Percentiles rank a stretch among this genome's conserved stretches.
These are phyloP conservation scores for Candida argentea DNA, from an alignment of 805 yeast genomes.

Conservation along the genomic window DNA sequence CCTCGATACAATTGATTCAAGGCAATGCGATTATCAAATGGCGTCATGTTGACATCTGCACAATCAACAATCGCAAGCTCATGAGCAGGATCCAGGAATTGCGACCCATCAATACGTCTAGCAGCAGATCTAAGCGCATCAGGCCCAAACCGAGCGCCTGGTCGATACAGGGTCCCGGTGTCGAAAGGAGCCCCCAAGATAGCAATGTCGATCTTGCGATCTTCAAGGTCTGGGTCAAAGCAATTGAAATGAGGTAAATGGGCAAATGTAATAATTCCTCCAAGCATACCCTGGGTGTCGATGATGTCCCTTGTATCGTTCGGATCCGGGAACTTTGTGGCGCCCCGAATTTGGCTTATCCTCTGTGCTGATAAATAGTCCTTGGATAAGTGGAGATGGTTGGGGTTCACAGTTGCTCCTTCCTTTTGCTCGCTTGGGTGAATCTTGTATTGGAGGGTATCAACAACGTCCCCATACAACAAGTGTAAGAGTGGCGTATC, in stretches of 20 bases:
- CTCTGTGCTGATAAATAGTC: conserved; percentile 3
- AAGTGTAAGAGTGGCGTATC: too few species aligned
- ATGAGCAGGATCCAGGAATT: conserved; percentile 21
- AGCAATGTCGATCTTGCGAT: conserved; percentile 35
- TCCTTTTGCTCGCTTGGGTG: conserved; percentile 4
- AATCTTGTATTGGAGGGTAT: conserved; percentile 5
- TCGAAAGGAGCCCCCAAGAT: conserved; percentile 53
- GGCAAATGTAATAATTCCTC: conserved; percentile 48
- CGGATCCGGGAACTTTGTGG: background rate
- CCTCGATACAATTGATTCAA: conserved; percentile 53
- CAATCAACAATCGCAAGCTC: conserved; percentile 41
- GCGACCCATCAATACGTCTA: conserved; percentile 17
- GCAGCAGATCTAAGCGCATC: conserved; percentile 39
- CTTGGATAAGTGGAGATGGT: background rate
- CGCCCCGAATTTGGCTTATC: conserved; percentile 4
- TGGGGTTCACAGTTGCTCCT: background rate
- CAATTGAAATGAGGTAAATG: conserved; percentile 39
- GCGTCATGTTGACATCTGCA: conserved; percentile 60
- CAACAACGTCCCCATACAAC: conserved; percentile 18
- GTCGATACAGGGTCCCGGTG: conserved; percentile 44
- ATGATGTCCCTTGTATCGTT: conserved; percentile 24
- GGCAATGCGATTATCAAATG: conserved; percentile 57
- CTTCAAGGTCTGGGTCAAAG: conserved; percentile 23
- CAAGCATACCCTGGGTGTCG: conserved; percentile 18
- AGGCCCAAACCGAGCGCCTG: conserved; percentile 55